A percentile compares a stretch with the other conserved stretches of the same genome.
These are phyloP conservation scores for Diophrys sp. DNA, from an alignment of 73 alveolate genomes.

Conservation along the genomic window DNA sequence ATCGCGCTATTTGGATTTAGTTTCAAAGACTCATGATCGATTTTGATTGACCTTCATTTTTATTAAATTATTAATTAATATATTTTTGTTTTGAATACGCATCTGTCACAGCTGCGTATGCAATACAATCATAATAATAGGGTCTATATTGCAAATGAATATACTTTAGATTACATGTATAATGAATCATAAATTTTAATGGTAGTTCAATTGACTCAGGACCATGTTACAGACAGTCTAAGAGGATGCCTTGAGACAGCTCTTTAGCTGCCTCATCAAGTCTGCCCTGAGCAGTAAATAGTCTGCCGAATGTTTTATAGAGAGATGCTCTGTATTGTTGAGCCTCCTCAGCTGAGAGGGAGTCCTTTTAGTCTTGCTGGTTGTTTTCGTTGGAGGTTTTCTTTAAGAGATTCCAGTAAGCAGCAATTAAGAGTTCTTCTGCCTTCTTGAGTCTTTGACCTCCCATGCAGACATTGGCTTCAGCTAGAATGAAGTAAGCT, in stretches of 20 bases:
- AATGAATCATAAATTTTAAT: too few relatives aligned
- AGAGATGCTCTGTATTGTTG: slow-evolving; percentile 64
- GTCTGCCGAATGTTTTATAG: slow-evolving; percentile 77
- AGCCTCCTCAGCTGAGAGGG: slow-evolving; percentile 42
- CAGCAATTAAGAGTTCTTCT: slow-evolving; percentile 77
- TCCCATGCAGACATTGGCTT: slow-evolving; percentile 64
- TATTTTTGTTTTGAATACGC: too few relatives aligned
- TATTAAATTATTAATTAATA: too few relatives aligned
- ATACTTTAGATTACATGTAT: too few relatives aligned
- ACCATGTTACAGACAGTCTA: slow-evolving; percentile 71
- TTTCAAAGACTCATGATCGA: too few relatives aligned
- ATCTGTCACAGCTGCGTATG: too few relatives aligned
- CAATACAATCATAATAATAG: too few relatives aligned
- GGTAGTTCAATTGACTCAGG: slow-evolving; percentile 75
- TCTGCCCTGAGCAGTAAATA: slow-evolving; percentile 71
- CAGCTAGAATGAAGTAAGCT: slow-evolving; percentile 67
- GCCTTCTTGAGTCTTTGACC: slow-evolving; percentile 73
- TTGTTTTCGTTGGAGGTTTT: slow-evolving; percentile 71
- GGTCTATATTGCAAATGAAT: too few relatives aligned
- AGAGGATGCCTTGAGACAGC: slow-evolving; percentile 56
- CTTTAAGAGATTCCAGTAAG: slow-evolving; percentile 76
- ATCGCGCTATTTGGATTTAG: too few relatives aligned
- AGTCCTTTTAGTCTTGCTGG: slow-evolving; percentile 45
- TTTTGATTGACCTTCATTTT: too few relatives aligned
- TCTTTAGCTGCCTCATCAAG: slow-evolving; percentile 75